A percentile compares a stretch with the other conserved stretches of the same genome.
Conservation (phyloP, 495 filamentous ascomycete species). For the Geopyxis carbonaria region DNA sequence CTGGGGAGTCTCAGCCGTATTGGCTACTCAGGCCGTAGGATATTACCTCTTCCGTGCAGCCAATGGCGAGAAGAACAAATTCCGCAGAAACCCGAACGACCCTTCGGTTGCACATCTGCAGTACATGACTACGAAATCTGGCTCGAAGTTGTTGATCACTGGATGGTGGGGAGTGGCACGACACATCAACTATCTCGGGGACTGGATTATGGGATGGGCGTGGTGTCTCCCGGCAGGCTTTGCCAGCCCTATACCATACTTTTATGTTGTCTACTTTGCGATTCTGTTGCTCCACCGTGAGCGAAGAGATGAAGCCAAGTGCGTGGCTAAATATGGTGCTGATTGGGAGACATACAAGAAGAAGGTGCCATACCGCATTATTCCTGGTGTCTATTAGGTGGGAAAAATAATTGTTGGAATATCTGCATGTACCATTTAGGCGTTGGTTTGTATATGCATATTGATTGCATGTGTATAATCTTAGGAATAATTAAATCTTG, state of each 20-base stretch:
- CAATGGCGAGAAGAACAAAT: slow-evolving; percentile 88
- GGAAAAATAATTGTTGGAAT: no score
- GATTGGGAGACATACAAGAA: slow-evolving; percentile 86
- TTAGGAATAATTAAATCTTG: no score
- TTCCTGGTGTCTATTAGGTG: slow-evolving; percentile 71
- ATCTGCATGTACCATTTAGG: no score
- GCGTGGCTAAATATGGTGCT: slow-evolving; percentile 73
- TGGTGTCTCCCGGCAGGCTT: slow-evolving; percentile 82
- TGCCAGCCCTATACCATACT: slow-evolving; percentile 80
- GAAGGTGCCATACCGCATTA: slow-evolving; percentile 65
- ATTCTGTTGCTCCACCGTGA: slow-evolving; percentile 82
- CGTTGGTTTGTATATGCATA: no score
- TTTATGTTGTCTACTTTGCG: slow-evolving; percentile 88
- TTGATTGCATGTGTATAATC: no score
- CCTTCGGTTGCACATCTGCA: slow-evolving; percentile 62
- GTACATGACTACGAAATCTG: slow-evolving; percentile 72
- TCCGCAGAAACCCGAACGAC: slow-evolving; percentile 76
- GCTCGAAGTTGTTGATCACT: slow-evolving; percentile 61
- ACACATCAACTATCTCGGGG: slow-evolving; percentile 96
- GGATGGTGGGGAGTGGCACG: slow-evolving; percentile 92
- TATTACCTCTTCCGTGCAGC: slow-evolving; percentile 81
- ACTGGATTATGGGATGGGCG: slow-evolving; percentile 88
- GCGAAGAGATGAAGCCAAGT: slow-evolving; percentile 82
- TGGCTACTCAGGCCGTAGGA: slow-evolving; percentile 47
- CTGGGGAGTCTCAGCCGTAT: slow-evolving; percentile 41